phyloP scores from a whole-genome alignment of 208 protist species.

The Crithidia thermophila region DNA sequence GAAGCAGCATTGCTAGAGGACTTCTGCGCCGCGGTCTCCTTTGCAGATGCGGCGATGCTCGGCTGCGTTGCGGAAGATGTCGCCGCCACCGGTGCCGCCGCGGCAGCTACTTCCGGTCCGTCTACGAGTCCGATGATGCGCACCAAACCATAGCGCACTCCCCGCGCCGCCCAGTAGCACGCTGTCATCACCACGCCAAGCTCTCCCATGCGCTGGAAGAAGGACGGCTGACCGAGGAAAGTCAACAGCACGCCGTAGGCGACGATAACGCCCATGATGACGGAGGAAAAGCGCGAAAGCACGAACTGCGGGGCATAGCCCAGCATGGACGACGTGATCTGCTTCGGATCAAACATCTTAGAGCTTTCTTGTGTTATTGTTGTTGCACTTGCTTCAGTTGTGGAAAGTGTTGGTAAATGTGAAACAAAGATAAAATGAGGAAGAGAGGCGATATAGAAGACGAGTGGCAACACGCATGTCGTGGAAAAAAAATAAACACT shows the following conservation, averaged over 20 bases:
- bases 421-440: too few relatives aligned
- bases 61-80: not conserved
- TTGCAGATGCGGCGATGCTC: not conserved
- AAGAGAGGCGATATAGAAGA: too few relatives aligned
- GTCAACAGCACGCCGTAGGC: constrained; percentile 59
- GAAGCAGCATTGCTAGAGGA: not conserved
- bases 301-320: constrained; percentile 49
- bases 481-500: too few relatives aligned
- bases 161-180: constrained; percentile 25
- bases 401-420: too few relatives aligned
- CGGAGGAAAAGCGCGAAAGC: constrained; percentile 46
- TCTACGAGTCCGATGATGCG: constrained; percentile 14
- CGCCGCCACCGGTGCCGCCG: not conserved
- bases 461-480: too few relatives aligned
- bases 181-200: constrained; percentile 30
- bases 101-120: constrained; percentile 2
- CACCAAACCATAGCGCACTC: constrained; percentile 33
- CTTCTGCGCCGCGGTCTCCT: not conserved
- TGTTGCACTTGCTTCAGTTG: too few relatives aligned
- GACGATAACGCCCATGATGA: constrained; percentile 56
- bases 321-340: constrained; percentile 34
- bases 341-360: constrained; percentile 40
- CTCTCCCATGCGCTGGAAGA: constrained; percentile 48
- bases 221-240: constrained; percentile 42
- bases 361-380: too few relatives aligned